Percentiles rank a stretch among this genome's conserved stretches.
These are phyloP conservation scores for Barnettozyma wickerhamii DNA, from an alignment of 805 yeast species.

Conservation along the genomic window DNA sequence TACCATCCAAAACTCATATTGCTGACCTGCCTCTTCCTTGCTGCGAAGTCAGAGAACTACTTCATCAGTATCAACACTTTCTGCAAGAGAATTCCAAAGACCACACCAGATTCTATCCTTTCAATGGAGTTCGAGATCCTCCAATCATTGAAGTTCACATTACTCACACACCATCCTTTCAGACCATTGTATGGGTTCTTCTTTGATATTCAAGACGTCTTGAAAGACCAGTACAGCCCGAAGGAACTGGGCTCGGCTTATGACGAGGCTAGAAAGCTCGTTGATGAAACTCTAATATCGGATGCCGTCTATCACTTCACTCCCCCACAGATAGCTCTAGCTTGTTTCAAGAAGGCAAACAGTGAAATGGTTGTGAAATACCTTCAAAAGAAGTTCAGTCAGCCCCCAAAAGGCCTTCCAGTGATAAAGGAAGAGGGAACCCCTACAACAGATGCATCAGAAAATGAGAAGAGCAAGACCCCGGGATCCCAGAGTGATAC, in stretches of 20 bases:
- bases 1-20: conserved; percentile 81
- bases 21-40: conserved; percentile 79
- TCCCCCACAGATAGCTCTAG: conserved; percentile 94
- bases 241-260: conserved; percentile 63
- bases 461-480: too few species aligned
- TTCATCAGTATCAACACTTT: conserved; percentile 83
- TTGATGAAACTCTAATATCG: conserved; percentile 65
- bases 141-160: conserved; percentile 70
- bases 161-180: conserved; percentile 84
- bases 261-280: conserved; percentile 62
- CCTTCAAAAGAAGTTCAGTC: conserved; percentile 53
- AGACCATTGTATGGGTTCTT: conserved; percentile 92
- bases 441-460: too few species aligned
- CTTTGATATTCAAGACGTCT: conserved; percentile 72
- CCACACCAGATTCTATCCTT: conserved; percentile 63
- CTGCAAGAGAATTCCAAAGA: conserved; percentile 62
- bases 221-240: conserved; percentile 39
- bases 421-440: conserved; percentile 6
- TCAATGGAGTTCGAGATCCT: conserved; percentile 76
- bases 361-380: conserved; percentile 61
- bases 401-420: conserved; percentile 15
- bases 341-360: conserved; percentile 70
- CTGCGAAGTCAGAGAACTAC: conserved; percentile 89
- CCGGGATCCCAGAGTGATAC: background rate
- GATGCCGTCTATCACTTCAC: conserved; percentile 77